Conservation (phyloP, 495 filamentous ascomycete genomes). For the Tuber brumale region DNA sequence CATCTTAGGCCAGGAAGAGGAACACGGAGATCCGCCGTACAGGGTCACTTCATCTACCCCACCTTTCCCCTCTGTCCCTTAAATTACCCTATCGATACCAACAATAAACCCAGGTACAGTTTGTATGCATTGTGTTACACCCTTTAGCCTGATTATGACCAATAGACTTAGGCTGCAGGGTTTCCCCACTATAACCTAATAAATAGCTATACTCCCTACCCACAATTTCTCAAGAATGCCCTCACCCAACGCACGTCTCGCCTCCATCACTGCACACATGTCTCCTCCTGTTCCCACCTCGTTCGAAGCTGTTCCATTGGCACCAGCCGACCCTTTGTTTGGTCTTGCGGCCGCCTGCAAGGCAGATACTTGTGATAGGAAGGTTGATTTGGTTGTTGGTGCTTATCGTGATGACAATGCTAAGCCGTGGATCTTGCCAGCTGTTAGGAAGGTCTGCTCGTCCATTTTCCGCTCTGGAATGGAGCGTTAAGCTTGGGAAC, state of each 20-base stretch:
- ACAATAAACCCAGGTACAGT: neutral
- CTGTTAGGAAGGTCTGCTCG: conserved; percentile 78
- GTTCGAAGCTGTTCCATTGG: conserved; percentile 80
- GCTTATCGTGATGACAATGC: conserved; percentile 93
- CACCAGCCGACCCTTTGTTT: conserved; percentile 93
- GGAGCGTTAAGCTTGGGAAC: neutral
- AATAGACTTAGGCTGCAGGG: neutral
- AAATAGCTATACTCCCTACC: neutral
- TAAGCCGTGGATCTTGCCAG: conserved; percentile 96
- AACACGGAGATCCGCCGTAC: neutral
- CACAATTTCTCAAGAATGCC: neutral
- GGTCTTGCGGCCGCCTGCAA: conserved; percentile 84
- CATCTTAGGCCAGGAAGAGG: neutral
- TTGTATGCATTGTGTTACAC: neutral
- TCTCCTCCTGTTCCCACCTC: conserved; percentile 44
- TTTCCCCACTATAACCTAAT: neutral
- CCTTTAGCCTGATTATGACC: neutral
- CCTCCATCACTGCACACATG: conserved; percentile 52
- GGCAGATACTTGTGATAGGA: conserved; percentile 73
- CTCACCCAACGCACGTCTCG: conserved; percentile 35
- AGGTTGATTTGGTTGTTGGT: conserved; percentile 94
- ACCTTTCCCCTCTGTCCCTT: neutral
- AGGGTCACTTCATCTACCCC: neutral
- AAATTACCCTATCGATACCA: neutral
- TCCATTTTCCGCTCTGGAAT: neutral